Percentiles rank a stretch among this genome's conserved stretches.
Conservation (phyloP, 2,329 filamentous ascomycete genomes). For the Zelopaecilomyces penicillatus region DNA sequence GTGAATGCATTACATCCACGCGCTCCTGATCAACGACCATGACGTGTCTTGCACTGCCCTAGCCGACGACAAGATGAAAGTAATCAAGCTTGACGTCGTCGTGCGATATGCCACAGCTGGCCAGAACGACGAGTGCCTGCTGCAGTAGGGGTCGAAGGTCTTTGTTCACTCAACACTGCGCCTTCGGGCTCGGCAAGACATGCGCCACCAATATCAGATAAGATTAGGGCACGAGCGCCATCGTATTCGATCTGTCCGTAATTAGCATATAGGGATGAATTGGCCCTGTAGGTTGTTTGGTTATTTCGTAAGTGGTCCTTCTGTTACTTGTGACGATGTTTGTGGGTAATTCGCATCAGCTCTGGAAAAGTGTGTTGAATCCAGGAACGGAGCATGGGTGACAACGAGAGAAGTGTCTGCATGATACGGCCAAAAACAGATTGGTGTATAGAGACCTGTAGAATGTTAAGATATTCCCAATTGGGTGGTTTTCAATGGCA, state of each 20-base stretch:
- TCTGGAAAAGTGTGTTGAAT: constrained; percentile 7
- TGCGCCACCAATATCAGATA: constrained; percentile 17
- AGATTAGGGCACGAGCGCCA: constrained; percentile 14
- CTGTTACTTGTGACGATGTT: constrained; percentile 13
- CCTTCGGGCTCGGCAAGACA: constrained; percentile 13
- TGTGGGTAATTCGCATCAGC: constrained; percentile 9
- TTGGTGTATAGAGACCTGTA: constrained; percentile 7
- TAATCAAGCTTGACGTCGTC: constrained; percentile 17
- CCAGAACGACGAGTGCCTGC: constrained; percentile 16
- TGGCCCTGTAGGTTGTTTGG: constrained; percentile 15
- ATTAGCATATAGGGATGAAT: constrained; percentile 12
- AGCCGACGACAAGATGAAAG: constrained; percentile 11
- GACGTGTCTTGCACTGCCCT: constrained; percentile 1
- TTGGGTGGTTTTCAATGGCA: constrained; percentile 4
- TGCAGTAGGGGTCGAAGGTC: constrained; percentile 18
- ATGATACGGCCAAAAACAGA: constrained; percentile 5
- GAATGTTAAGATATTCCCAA: constrained; percentile 13
- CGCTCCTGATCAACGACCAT: constrained; percentile 15
- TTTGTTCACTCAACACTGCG: constrained; percentile 9
- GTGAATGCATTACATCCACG: constrained; percentile 1
- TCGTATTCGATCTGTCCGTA: constrained; percentile 14
- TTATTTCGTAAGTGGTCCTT: constrained; percentile 14
- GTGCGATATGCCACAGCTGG: constrained; percentile 10
- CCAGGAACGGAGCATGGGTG: constrained; percentile 8
- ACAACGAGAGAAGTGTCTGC: constrained; percentile 4